Conservation (phyloP, 2,329 filamentous ascomycete genomes). For the Meredithiella fracta region DNA sequence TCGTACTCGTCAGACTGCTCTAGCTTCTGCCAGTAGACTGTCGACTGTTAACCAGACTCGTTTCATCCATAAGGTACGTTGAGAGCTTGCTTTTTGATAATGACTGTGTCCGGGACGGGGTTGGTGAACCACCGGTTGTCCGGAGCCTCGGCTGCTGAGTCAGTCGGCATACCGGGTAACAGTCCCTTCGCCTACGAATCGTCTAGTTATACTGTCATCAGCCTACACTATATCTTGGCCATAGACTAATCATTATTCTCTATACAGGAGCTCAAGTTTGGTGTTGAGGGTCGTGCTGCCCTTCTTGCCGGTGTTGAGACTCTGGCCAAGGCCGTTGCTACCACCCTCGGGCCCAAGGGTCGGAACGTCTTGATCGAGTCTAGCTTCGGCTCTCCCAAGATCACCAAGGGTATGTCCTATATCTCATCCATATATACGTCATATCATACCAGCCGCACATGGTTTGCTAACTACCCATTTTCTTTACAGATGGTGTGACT, state of each 20-base stretch:
- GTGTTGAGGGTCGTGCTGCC: conserved; percentile 78
- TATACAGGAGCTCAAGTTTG: conserved; percentile 85
- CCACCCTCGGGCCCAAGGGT: conserved; percentile 93
- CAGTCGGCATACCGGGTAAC: too few species aligned
- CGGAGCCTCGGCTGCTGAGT: too few species aligned
- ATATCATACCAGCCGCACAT: neutral
- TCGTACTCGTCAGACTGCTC: conserved; percentile 60
- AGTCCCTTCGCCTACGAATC: too few species aligned
- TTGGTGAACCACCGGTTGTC: too few species aligned
- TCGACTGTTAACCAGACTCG: conserved; percentile 70
- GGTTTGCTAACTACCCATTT: conserved; percentile 16
- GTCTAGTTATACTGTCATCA: too few species aligned
- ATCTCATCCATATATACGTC: neutral
- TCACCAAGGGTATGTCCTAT: conserved; percentile 70
- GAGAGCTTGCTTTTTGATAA: neutral
- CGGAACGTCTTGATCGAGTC: conserved; percentile 98
- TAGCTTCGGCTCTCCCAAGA: conserved; percentile 96
- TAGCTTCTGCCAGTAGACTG: conserved; percentile 51
- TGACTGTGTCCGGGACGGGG: too few species aligned
- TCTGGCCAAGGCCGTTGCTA: conserved; percentile 86
- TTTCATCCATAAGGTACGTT: conserved; percentile 88
- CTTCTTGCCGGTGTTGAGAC: conserved; percentile 92
- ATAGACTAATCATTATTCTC: neutral
- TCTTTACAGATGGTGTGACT: conserved; percentile 58
- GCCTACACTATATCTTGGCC: neutral